phyloP scores from a whole-genome alignment of 306 rosid genomes.

The Lathyrus aphaca region DNA sequence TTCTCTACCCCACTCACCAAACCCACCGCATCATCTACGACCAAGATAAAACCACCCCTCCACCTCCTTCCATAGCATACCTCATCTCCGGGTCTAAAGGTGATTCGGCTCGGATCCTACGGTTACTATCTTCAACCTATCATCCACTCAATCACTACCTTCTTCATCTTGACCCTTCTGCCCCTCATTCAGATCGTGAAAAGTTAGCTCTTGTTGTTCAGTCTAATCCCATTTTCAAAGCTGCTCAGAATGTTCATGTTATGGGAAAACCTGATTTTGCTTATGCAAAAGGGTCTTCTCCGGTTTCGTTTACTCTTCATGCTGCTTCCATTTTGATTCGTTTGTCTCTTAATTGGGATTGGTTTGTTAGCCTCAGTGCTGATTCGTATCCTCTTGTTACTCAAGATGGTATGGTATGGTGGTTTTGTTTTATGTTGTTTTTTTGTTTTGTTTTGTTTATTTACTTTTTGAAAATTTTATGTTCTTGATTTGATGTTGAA shows the following conservation, averaged over 20 bases:
- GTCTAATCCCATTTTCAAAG: slow-evolving; percentile 63
- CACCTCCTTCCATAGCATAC: slow-evolving; percentile 77
- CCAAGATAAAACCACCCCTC: slow-evolving; percentile 39
- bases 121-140: slow-evolving; percentile 62
- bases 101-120: slow-evolving; percentile 59
- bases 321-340: slow-evolving; percentile 83
- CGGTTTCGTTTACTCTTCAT: slow-evolving; percentile 70
- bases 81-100: slow-evolving; percentile 72
- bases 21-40: slow-evolving; percentile 52
- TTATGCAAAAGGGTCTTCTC: slow-evolving; percentile 68
- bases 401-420: slow-evolving; percentile 72
- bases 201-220: slow-evolving; percentile 64
- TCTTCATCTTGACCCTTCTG: slow-evolving; percentile 78
- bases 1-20: slow-evolving; percentile 64
- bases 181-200: slow-evolving; percentile 66
- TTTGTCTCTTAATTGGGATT: slow-evolving; percentile 74
- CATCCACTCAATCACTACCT: slow-evolving; percentile 87
- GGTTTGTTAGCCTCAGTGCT: slow-evolving; percentile 74
- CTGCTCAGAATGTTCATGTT: slow-evolving; percentile 82
- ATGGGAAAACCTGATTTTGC: slow-evolving; percentile 81
- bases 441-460: background rate
- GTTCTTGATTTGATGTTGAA: slow-evolving; percentile 37
- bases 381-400: slow-evolving; percentile 82
- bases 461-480: background rate
- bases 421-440: slow-evolving; percentile 15